Percentiles rank a stretch among this genome's conserved stretches.
Conservation (phyloP, 768 basidiomycete genomes). For the Suillus subalutaceus region DNA sequence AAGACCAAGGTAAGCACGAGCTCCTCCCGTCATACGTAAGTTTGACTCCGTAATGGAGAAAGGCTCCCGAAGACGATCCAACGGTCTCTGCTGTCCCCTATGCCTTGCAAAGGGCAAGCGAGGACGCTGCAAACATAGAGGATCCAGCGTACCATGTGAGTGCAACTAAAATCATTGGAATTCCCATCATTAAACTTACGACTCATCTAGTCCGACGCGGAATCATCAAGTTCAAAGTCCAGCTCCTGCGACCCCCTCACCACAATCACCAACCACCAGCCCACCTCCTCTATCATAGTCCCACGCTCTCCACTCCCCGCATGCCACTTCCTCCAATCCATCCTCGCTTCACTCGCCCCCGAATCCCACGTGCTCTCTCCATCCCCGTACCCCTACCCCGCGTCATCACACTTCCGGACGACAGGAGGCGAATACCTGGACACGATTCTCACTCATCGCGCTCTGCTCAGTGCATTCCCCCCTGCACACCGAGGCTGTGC, state of each 20-base stretch:
- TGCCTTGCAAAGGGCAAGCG: slow-evolving; percentile 39
- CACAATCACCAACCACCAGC: slow-evolving; percentile 13
- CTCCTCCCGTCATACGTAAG: not conserved
- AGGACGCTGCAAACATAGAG: slow-evolving; percentile 47
- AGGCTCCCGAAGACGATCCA: slow-evolving; percentile 29
- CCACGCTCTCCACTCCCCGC: slow-evolving; percentile 39
- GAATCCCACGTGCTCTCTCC: slow-evolving; percentile 38
- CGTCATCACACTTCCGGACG: slow-evolving; percentile 42
- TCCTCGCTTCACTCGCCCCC: slow-evolving; percentile 57
- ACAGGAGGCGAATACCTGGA: slow-evolving; percentile 80
- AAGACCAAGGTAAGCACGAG: slow-evolving; percentile 33
- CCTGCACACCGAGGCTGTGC: slow-evolving; percentile 67
- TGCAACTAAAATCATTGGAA: not conserved
- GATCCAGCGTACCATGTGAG: slow-evolving; percentile 47
- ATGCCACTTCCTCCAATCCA: slow-evolving; percentile 64
- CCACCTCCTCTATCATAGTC: slow-evolving; percentile 21
- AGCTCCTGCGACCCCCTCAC: slow-evolving; percentile 34
- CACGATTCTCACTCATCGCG: slow-evolving; percentile 76
- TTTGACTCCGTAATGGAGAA: slow-evolving; percentile 29
- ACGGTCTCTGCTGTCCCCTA: slow-evolving; percentile 24
- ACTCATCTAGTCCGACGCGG: slow-evolving; percentile 46
- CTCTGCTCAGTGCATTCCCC: slow-evolving; percentile 64
- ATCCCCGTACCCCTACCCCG: slow-evolving; percentile 34
- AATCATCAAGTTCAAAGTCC: slow-evolving; percentile 47
- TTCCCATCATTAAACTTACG: not conserved